Evolutionary conservation across 2,329 filamentous ascomycete genomes (phyloP).

Genomic region (Fusarium solani-melongenae): DNA sequence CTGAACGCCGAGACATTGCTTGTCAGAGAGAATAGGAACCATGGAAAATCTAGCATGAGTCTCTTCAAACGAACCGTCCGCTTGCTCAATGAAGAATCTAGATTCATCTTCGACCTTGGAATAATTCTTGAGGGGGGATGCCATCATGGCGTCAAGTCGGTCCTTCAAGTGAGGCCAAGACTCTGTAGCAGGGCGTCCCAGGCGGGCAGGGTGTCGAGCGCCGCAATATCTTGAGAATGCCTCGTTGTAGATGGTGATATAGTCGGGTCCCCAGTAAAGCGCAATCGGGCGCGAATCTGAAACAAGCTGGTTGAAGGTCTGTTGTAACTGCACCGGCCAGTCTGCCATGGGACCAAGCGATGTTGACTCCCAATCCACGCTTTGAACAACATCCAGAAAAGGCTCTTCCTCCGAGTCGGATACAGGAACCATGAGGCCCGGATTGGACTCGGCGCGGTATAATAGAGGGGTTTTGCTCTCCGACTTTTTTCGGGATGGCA

Average conservation of each 20-base stretch:
- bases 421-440: slow-evolving; percentile 48
- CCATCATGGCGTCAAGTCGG: slow-evolving; percentile 49
- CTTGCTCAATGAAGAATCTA: slow-evolving; percentile 57
- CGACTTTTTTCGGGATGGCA: slow-evolving; percentile 35
- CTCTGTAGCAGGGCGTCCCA: slow-evolving; percentile 69
- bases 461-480: slow-evolving; percentile 42
- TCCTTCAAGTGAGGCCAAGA: slow-evolving; percentile 68
- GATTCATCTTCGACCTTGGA: slow-evolving; percentile 56
- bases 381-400: slow-evolving; percentile 54
- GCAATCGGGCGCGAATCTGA: slow-evolving; percentile 62
- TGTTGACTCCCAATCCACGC: slow-evolving; percentile 59
- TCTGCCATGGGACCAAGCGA: slow-evolving; percentile 57
- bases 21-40: slow-evolving; percentile 57
- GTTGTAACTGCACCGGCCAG: slow-evolving; percentile 61
- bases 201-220: slow-evolving; percentile 70
- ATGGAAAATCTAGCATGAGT: slow-evolving; percentile 62
- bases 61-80: slow-evolving; percentile 57
- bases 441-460: slow-evolving; percentile 47
- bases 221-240: slow-evolving; percentile 72
- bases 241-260: slow-evolving; percentile 75
- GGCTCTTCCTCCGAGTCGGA: slow-evolving; percentile 51
- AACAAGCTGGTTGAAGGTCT: slow-evolving; percentile 56
- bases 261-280: slow-evolving; percentile 73
- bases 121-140: slow-evolving; percentile 43
- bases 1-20: slow-evolving; percentile 58